A percentile compares a stretch with the other conserved stretches of the same genome.
Evolutionary conservation across 202 grass and related monocot genomes (phyloP).

Genomic region (Saccharum hybrid): DNA sequence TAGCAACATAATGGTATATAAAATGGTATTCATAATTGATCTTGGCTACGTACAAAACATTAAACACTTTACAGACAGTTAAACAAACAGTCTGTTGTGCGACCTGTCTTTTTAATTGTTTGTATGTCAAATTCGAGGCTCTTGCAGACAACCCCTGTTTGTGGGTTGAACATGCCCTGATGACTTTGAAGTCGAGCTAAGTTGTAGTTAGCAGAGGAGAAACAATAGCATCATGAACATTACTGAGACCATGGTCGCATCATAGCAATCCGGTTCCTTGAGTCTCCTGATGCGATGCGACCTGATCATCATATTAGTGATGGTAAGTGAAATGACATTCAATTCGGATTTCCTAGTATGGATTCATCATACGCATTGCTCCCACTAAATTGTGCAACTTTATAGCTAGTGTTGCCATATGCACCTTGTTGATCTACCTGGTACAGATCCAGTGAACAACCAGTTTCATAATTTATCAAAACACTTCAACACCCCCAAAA

Average conservation of each 20-base stretch:
- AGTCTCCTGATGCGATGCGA: neutral
- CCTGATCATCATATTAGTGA: neutral
- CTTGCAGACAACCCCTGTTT: too few relatives aligned
- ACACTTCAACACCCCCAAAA: constrained; percentile 2
- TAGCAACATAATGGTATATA: too few relatives aligned
- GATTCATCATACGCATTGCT: neutral
- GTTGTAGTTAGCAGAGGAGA: neutral
- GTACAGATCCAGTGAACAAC: neutral
- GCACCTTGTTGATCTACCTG: neutral
- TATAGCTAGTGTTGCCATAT: neutral
- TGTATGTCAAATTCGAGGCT: too few relatives aligned
- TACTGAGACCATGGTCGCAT: neutral
- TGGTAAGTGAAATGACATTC: neutral
- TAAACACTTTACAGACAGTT: too few relatives aligned
- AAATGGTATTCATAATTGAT: too few relatives aligned
- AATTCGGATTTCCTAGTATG: neutral
- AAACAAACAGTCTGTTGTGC: too few relatives aligned
- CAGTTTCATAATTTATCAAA: neutral
- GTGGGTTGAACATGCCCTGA: neutral
- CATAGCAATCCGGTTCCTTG: neutral
- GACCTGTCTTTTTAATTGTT: too few relatives aligned
- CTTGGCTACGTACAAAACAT: too few relatives aligned
- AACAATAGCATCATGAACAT: neutral
- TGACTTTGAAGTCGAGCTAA: neutral
- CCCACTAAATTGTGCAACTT: neutral